These are phyloP conservation scores for Aspergillus floridensis DNA, from an alignment of 2,329 filamentous ascomycete species.

Conservation along the genomic window DNA sequence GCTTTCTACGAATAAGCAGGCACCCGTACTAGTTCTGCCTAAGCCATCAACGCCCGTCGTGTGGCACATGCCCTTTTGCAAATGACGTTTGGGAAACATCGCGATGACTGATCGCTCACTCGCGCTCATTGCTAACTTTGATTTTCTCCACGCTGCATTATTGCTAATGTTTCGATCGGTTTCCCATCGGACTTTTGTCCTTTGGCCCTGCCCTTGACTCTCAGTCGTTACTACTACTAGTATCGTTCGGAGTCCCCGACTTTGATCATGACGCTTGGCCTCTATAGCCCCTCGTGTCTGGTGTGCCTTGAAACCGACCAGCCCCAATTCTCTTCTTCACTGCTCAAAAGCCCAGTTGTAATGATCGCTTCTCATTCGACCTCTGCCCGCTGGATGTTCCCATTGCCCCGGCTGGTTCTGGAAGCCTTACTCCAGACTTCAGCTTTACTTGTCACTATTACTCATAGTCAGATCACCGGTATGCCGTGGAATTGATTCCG, in stretches of 20 bases:
- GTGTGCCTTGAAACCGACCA: not conserved
- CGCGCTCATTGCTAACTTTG: not conserved
- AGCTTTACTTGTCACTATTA: not conserved
- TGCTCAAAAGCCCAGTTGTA: not conserved
- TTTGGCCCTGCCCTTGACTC: not conserved
- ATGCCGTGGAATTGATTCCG: not conserved
- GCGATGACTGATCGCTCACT: not conserved
- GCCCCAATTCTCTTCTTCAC: not conserved
- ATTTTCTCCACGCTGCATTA: not conserved
- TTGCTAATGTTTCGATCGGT: not conserved
- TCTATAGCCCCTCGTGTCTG: not conserved
- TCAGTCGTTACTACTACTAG: not conserved
- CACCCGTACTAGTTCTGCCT: slow-evolving; percentile 8
- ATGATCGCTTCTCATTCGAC: not conserved
- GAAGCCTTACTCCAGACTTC: not conserved
- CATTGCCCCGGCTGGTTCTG: not conserved
- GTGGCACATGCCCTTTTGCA: slow-evolving; percentile 4
- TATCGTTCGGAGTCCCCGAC: not conserved
- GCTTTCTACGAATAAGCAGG: not conserved
- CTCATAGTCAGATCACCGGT: not conserved
- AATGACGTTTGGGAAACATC: not conserved
- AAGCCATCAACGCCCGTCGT: slow-evolving; percentile 5
- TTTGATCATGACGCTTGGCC: not conserved
- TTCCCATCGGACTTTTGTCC: not conserved
- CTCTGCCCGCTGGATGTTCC: not conserved